Evolutionary conservation across 768 basidiomycete species (phyloP), one percentile per base, ranked within the genome.

Genomic region (Rhizopogon rudus): DNA sequence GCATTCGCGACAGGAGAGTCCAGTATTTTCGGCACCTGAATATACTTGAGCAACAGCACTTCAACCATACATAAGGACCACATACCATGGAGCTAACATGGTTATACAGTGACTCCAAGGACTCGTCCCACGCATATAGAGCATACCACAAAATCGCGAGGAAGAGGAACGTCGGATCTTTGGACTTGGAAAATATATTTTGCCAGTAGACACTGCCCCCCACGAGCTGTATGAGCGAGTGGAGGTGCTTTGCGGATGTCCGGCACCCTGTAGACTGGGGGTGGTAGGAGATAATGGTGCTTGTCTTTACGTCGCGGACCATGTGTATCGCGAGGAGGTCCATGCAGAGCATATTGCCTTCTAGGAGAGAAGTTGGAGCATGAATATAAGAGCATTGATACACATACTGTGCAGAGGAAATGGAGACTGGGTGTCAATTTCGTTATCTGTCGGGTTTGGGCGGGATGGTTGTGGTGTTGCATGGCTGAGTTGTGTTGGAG

Each of bases 111-210:
- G 65, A 60, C 62, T 83, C 82, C 22, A 83, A 71, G 3, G 80
- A 69, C 61, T 85, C 82, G 52, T 85, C 83, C 81, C 83, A 85
- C 1, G 80, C 73, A 59, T 85, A 84, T 25, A 83, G 65, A 0
- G 80, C 77, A 60, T 83, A 82, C 83, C 83, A 85, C 44, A 85
- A 65, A 25, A 77, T 70, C 42, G 77, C 73, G 7, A 84, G 59
- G 42, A 84, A 69, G 8, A 84, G 60, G 53, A 83, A 82, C 0
- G 82, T 84, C 6, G 82, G 80, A 54, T 84, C 83, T 5, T 67
- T 70, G 50, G 51, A 61, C 6, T n/a, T 54, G 0, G 28, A 0
- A 14, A 67, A 69, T 14, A 62, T 60, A 40, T 71, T 71, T 20
- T 55, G 51, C 48, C 68, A 69, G 46, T 69, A 71, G 37, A 71